phyloP scores from a whole-genome alignment of 192 early-diverging fungal species.

The Haplosporangium gracile region DNA sequence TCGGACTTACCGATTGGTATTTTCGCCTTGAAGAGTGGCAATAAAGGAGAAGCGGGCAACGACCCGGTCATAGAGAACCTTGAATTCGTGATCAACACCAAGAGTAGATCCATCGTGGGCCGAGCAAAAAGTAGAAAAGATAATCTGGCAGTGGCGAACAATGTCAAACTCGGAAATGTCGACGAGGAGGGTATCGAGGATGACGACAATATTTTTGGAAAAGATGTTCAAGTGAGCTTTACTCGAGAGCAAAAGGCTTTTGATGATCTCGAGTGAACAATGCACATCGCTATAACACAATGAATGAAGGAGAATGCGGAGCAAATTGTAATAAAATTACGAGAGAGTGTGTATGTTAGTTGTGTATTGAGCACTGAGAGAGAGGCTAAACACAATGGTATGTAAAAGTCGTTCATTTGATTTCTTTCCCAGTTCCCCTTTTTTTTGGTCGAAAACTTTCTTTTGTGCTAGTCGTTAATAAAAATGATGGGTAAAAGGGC shows the following conservation, averaged over 20 bases:
- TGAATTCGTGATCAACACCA: conserved; percentile 76
- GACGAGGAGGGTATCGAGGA: conserved; percentile 63
- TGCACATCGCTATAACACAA: conserved; percentile 60
- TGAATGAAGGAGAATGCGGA: background rate
- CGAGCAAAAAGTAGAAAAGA: conserved; percentile 77
- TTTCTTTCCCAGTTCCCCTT: too few species aligned
- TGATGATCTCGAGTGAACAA: conserved; percentile 81
- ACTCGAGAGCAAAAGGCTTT: conserved; percentile 78
- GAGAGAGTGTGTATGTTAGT: background rate
- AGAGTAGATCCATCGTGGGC: conserved; percentile 79
- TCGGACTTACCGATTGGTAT: conserved; percentile 27
- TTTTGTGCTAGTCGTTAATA: too few species aligned
- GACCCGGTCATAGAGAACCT: conserved; percentile 67
- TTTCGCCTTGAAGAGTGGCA: conserved; percentile 41
- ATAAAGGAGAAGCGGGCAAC: conserved; percentile 65
- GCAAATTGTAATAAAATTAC: background rate
- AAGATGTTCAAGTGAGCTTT: conserved; percentile 84
- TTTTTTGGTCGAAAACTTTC: too few species aligned
- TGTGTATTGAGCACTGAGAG: background rate
- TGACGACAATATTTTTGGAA: conserved; percentile 80
- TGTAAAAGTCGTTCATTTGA: background rate
- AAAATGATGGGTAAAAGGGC: background rate
- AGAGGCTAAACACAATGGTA: background rate
- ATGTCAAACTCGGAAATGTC: conserved; percentile 49
- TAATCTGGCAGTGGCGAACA: conserved; percentile 43